Evolutionary conservation across 2,329 filamentous ascomycete species (phyloP).

Genomic region (Paecilomyces sp.): DNA sequence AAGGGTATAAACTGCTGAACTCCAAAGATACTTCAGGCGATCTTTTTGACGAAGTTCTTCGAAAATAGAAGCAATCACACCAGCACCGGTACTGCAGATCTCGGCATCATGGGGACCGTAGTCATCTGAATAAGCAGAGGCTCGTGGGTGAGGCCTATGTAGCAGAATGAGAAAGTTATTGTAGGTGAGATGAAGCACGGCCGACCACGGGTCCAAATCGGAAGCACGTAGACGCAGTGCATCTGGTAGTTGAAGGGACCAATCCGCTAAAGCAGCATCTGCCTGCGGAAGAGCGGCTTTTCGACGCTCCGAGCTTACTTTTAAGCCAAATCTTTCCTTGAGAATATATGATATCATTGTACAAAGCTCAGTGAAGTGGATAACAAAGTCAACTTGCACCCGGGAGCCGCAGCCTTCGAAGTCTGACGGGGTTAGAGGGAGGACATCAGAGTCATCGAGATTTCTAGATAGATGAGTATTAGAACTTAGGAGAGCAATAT

Average conservation of each 20-base stretch:
- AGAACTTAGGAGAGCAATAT: neutral
- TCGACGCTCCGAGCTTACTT: constrained; percentile 31
- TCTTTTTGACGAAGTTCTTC: constrained; percentile 36
- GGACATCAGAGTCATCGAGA: constrained; percentile 46
- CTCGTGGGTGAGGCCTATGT: constrained; percentile 37
- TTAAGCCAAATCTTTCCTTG: constrained; percentile 34
- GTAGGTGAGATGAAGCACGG: constrained; percentile 38
- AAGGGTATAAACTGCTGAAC: constrained; percentile 36
- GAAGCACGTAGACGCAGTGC: constrained; percentile 32
- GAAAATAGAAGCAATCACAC: constrained; percentile 39
- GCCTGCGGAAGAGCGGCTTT: constrained; percentile 35
- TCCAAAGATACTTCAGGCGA: constrained; percentile 37
- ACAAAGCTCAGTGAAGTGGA: constrained; percentile 45
- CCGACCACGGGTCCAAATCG: constrained; percentile 37
- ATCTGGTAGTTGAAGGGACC: constrained; percentile 36
- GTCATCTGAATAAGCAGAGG: constrained; percentile 36
- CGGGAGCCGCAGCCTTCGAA: constrained; percentile 41
- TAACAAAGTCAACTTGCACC: constrained; percentile 39
- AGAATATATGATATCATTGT: constrained; percentile 43
- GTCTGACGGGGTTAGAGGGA: constrained; percentile 36
- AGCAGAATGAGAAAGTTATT: constrained; percentile 41
- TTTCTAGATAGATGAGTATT: constrained; percentile 23
- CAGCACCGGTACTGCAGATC: constrained; percentile 38
- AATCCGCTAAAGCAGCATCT: constrained; percentile 34
- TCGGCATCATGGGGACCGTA: constrained; percentile 40